Percentiles rank a stretch among this genome's conserved stretches.
These are phyloP conservation scores for Penicillium sp. DNA, from an alignment of 2,329 filamentous ascomycete genomes.

Conservation along the genomic window DNA sequence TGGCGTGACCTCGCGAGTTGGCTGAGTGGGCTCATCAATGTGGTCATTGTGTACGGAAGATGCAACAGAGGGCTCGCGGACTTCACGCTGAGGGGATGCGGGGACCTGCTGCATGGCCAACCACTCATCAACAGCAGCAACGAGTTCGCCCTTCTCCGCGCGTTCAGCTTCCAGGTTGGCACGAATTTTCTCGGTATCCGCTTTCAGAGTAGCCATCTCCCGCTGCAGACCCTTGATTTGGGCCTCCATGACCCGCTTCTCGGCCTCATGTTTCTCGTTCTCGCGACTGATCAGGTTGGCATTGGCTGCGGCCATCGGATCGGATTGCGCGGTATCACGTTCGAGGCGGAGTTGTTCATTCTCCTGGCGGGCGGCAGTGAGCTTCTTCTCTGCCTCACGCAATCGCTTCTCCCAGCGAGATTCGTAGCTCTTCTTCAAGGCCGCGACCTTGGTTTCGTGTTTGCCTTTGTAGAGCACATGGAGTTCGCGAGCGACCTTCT, in stretches of 20 bases:
- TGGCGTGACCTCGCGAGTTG: constrained; percentile 14
- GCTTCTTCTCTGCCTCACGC: constrained; percentile 67
- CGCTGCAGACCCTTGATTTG: constrained; percentile 71
- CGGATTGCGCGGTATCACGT: constrained; percentile 63
- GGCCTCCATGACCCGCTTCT: constrained; percentile 66
- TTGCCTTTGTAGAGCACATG: constrained; percentile 94
- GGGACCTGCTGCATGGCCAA: constrained; percentile 39
- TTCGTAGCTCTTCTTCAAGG: constrained; percentile 78
- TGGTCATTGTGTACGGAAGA: constrained; percentile 11
- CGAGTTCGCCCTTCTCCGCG: constrained; percentile 47
- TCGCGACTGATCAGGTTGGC: constrained; percentile 43
- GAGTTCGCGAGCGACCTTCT: constrained; percentile 89
- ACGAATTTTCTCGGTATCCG: constrained; percentile 63
- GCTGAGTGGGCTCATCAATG: constrained; percentile 13
- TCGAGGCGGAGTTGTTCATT: constrained; percentile 69
- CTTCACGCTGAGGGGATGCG: constrained; percentile 9
- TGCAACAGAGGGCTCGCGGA: constrained; percentile 19
- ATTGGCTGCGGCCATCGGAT: constrained; percentile 47
- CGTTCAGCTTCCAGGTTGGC: constrained; percentile 55
- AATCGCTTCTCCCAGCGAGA: constrained; percentile 85
- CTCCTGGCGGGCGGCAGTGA: constrained; percentile 67
- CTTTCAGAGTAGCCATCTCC: constrained; percentile 65
- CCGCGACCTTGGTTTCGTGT: constrained; percentile 92
- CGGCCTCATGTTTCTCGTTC: constrained; percentile 62
- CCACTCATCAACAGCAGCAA: constrained; percentile 48